These are phyloP conservation scores for Talaromyces piceae DNA, from an alignment of 2,329 filamentous ascomycete genomes.

Conservation along the genomic window DNA sequence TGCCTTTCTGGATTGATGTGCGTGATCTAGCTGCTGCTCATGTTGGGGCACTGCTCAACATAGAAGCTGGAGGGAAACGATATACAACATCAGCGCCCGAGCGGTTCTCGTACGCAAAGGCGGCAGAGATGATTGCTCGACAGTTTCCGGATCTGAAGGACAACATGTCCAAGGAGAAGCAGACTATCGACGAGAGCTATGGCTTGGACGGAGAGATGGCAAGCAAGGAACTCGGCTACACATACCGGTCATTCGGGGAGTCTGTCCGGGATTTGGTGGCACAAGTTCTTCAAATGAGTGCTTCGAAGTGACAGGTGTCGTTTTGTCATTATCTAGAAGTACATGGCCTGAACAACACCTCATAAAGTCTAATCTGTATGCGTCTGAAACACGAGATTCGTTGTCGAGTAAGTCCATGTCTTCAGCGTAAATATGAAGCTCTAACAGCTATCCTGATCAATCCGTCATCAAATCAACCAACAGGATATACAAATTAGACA, in stretches of 20 bases:
- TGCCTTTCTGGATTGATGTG: slow-evolving; percentile 39
- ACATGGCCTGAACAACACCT: not conserved
- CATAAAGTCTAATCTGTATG: no score
- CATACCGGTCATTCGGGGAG: slow-evolving; percentile 22
- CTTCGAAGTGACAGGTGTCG: not conserved
- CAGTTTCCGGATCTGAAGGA: slow-evolving; percentile 27
- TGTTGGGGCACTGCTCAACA: slow-evolving; percentile 34
- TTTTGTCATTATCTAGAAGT: not conserved
- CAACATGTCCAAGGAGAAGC: slow-evolving; percentile 26
- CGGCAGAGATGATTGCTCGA: slow-evolving; percentile 36
- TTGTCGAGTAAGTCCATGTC: no score
- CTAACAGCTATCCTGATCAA: no score
- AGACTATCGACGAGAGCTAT: slow-evolving; percentile 5
- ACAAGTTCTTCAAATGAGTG: slow-evolving; percentile 10
- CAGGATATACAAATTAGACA: not conserved
- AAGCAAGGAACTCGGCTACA: slow-evolving; percentile 9
- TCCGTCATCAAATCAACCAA: not conserved
- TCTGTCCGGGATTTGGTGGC: slow-evolving; percentile 16
- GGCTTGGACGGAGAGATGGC: slow-evolving; percentile 5
- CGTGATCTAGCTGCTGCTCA: slow-evolving; percentile 43
- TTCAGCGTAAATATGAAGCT: no score
- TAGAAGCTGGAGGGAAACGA: slow-evolving; percentile 25
- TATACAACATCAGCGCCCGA: slow-evolving; percentile 37
- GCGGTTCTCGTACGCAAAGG: slow-evolving; percentile 41
- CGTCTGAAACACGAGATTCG: no score